These are phyloP conservation scores for Ajuga chamaepitys DNA, from an alignment of 257 asterid species.

Conservation along the genomic window DNA sequence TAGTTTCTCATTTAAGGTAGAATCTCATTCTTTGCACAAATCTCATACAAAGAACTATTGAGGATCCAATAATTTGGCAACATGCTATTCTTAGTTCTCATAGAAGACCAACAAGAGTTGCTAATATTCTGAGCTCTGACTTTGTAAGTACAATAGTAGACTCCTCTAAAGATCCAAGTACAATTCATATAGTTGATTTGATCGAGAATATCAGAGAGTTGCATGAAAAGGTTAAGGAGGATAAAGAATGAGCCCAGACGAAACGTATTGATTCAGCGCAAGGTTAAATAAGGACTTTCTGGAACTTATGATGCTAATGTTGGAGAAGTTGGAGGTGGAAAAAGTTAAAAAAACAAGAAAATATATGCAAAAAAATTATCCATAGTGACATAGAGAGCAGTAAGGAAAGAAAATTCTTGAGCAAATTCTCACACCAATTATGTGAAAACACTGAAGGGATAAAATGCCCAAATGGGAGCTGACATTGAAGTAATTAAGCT, in stretches of 20 bases:
- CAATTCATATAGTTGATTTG: background rate
- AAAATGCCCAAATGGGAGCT: too few species aligned
- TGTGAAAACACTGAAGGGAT: too few species aligned
- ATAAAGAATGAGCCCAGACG: constrained; percentile 15
- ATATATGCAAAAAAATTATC: background rate
- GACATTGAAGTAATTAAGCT: constrained; percentile 4
- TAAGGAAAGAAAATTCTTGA: background rate
- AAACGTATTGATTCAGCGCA: constrained; percentile 5
- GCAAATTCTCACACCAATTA: background rate
- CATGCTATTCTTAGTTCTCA: too few species aligned
- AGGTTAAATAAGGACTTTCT: background rate
- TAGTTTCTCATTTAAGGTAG: background rate
- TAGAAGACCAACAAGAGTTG: background rate
- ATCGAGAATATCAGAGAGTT: background rate
- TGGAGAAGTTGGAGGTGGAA: background rate
- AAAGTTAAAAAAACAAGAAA: background rate
- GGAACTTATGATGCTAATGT: constrained; percentile 17
- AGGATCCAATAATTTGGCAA: background rate
- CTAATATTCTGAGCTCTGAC: background rate
- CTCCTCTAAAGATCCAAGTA: constrained; percentile 9
- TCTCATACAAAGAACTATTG: background rate
- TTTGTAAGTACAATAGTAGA: background rate
- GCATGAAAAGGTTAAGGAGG: constrained; percentile 1
- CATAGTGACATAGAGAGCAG: constrained; percentile 1
- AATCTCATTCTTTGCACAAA: background rate